Conservation (phyloP, 2,329 filamentous ascomycete genomes). For the Sclerotinia subarctica region DNA sequence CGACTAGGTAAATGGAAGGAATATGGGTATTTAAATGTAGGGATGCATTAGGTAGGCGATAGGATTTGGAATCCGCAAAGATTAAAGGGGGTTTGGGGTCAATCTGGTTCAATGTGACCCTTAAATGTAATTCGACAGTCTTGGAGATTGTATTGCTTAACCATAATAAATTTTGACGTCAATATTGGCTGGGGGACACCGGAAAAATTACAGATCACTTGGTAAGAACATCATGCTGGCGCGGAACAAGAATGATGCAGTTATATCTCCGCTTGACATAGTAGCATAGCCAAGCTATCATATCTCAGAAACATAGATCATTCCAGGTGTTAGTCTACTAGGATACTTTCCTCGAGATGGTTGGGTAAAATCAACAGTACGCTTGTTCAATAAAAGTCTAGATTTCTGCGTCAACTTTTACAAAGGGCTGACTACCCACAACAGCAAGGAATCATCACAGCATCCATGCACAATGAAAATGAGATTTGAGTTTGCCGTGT, state of each 20-base stretch:
- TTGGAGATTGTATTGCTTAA: not conserved
- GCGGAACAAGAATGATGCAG: not conserved
- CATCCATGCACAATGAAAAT: not conserved
- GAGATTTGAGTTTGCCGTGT: not conserved
- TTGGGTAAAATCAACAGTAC: not conserved
- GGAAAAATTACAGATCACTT: not conserved
- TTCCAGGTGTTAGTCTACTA: not conserved
- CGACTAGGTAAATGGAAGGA: not conserved
- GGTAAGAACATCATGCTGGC: not conserved
- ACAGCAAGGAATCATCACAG: not conserved
- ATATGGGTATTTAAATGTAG: not conserved
- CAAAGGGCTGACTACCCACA: not conserved
- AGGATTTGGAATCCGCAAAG: not conserved
- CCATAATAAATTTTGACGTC: not conserved
- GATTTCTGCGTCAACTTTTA: not conserved
- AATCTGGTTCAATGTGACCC: not conserved
- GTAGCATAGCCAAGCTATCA: not conserved
- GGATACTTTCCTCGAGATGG: not conserved
- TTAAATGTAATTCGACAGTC: not conserved
- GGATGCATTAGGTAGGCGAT: not conserved
- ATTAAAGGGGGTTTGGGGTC: not conserved
- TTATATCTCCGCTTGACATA: slow-evolving; percentile 10
- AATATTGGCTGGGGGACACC: not conserved
- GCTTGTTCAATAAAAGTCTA: no score
- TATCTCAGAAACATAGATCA: not conserved